Percentiles rank a stretch among this genome's conserved stretches.
Evolutionary conservation across 768 basidiomycete species (phyloP).

Genomic region (Suillus clintonianus): DNA sequence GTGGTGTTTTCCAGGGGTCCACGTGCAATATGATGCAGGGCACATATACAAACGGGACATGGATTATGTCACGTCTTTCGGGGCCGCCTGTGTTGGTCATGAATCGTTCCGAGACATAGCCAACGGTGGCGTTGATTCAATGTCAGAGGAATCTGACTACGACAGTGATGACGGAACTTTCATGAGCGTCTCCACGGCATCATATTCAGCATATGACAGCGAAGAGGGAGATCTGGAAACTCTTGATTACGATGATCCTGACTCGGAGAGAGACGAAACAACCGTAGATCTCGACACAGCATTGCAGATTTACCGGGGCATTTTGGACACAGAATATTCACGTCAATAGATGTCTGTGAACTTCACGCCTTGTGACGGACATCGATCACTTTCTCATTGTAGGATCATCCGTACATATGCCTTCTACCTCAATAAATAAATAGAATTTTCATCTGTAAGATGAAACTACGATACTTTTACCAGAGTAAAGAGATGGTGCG

Average conservation of each 20-base stretch:
- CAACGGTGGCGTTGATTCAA: background rate
- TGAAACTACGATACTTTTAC: constrained; percentile 32
- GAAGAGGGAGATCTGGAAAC: constrained; percentile 8
- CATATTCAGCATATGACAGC: constrained; percentile 9
- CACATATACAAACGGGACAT: constrained; percentile 6
- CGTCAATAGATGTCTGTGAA: background rate
- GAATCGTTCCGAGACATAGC: background rate
- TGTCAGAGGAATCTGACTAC: background rate
- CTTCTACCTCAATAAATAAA: constrained; percentile 3
- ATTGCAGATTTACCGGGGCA: background rate
- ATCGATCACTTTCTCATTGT: background rate
- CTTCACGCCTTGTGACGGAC: background rate
- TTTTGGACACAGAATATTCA: background rate
- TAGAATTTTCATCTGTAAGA: constrained; percentile 5
- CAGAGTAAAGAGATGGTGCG: constrained; percentile 2
- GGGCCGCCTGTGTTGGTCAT: background rate
- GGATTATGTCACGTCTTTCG: background rate
- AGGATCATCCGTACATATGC: background rate
- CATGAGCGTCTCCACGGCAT: background rate
- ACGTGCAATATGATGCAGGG: constrained; percentile 3
- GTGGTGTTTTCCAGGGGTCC: constrained; percentile 5
- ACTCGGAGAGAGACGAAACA: background rate
- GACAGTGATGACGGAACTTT: constrained; percentile 1
- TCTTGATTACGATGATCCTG: background rate
- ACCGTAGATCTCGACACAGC: background rate